Percentiles rank a stretch among this genome's conserved stretches.
Conservation (phyloP, 257 asterid genomes). For the Echium plantagineum region DNA sequence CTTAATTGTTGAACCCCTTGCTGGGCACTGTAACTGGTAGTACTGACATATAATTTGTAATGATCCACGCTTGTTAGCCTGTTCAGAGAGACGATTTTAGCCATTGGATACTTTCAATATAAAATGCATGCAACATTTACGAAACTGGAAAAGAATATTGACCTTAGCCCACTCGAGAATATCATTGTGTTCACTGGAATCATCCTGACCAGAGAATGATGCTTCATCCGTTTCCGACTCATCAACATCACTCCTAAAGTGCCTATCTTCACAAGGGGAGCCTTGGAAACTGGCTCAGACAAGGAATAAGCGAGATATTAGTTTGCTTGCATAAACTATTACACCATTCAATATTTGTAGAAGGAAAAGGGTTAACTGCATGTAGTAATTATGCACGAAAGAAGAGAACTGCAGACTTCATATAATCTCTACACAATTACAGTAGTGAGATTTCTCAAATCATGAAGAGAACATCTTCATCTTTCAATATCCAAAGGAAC, state of each 20-base stretch:
- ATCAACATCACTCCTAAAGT: slow-evolving; percentile 60
- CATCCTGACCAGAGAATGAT: slow-evolving; percentile 86
- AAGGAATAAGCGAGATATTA: slow-evolving; percentile 2
- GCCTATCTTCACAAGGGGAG: slow-evolving; percentile 76
- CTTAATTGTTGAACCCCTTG: slow-evolving; percentile 64
- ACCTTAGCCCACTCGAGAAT: slow-evolving; percentile 98
- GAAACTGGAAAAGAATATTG: slow-evolving; percentile 9
- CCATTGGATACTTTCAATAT: slow-evolving; percentile 10
- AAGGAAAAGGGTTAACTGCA: background rate
- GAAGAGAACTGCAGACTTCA: no score
- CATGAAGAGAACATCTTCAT: no score
- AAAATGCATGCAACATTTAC: background rate
- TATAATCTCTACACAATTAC: no score
- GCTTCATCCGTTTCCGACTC: slow-evolving; percentile 80
- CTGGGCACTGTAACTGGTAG: slow-evolving; percentile 55
- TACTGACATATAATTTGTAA: slow-evolving; percentile 83
- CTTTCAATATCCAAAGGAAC: no score
- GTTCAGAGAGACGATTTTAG: slow-evolving; percentile 15
- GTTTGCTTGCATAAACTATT: background rate
- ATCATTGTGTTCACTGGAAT: slow-evolving; percentile 64
- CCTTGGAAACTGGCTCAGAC: slow-evolving; percentile 56
- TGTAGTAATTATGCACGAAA: no score
- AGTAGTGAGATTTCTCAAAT: no score
- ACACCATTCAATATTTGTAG: background rate
- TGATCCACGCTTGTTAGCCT: slow-evolving; percentile 79